A percentile compares a stretch with the other conserved stretches of the same genome.
phyloP scores from a whole-genome alignment of 148 eudicot genomes.

The Persicaria maculosa region DNA sequence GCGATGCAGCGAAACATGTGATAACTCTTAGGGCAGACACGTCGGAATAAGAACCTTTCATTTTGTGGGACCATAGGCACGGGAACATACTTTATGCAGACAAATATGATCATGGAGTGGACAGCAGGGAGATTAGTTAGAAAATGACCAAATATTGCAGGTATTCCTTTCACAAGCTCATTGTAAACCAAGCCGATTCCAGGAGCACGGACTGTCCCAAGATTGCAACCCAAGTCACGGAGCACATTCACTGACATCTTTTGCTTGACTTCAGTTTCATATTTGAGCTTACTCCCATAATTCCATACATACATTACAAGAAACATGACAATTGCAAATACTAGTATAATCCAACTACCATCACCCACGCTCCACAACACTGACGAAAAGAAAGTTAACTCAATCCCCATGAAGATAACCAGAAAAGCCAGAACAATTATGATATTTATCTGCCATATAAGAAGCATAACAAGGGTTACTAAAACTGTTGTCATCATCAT shows the following conservation, averaged over 20 bases:
- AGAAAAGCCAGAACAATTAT: conserved; percentile 58
- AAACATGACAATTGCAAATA: conserved; percentile 67
- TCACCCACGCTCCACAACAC: conserved; percentile 73
- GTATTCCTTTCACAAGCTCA: conserved; percentile 88
- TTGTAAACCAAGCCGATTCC: conserved; percentile 95
- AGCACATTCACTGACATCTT: conserved; percentile 87
- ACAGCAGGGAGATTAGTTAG: conserved; percentile 89
- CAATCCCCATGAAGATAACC: conserved; percentile 74
- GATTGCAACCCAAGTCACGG: conserved; percentile 78
- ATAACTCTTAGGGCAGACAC: conserved; percentile 86
- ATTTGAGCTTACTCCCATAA: conserved; percentile 88
- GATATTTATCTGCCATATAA: conserved; percentile 96
- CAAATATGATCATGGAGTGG: conserved; percentile 96
- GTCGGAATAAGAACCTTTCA: conserved; percentile 89
- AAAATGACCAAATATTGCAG: conserved; percentile 94
- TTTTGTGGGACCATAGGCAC: conserved; percentile 83
- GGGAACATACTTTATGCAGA: conserved; percentile 91
- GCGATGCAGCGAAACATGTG: conserved; percentile 97
- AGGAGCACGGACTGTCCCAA: conserved; percentile 94
- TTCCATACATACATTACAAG: conserved; percentile 89
- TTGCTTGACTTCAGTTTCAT: conserved; percentile 86
- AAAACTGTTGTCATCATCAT: conserved; percentile 94
- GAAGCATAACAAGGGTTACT: conserved; percentile 94
- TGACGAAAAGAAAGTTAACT: conserved; percentile 82
- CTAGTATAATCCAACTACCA: conserved; percentile 97